A percentile compares a stretch with the other conserved stretches of the same genome.
phyloP scores from a whole-genome alignment of 371 early-diverging fungal species.

The Blakeslea trispora region DNA sequence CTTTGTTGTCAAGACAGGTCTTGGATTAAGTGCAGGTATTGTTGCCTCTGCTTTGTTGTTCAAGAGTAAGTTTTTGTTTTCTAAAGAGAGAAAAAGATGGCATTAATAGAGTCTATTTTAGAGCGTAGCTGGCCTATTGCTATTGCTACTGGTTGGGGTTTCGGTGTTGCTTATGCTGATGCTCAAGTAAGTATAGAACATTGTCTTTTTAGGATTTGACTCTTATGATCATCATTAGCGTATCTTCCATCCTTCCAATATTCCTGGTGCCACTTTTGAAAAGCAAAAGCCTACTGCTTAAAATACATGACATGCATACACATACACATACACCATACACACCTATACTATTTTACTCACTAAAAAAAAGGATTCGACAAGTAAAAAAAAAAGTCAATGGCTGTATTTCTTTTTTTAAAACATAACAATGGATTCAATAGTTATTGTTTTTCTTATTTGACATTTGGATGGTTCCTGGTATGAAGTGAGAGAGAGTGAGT shows the following conservation, averaged over 20 bases:
- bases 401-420: no score
- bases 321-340: no score
- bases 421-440: no score
- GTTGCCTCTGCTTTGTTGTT: constrained; percentile 88
- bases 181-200: constrained; percentile 78
- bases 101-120: constrained; percentile 26
- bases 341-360: no score
- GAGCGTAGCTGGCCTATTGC: constrained; percentile 91
- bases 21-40: constrained; percentile 87
- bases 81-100: background rate
- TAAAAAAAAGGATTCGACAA: no score
- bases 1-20: constrained; percentile 81
- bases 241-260: constrained; percentile 50
- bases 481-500: no score
- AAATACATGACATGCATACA: constrained; percentile 11
- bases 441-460: no score
- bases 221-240: constrained; percentile 29
- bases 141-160: constrained; percentile 83
- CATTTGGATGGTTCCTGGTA: no score
- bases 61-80: constrained; percentile 66
- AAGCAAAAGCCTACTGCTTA: constrained; percentile 51
- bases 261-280: constrained; percentile 48
- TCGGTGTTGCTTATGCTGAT: constrained; percentile 87
- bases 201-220: background rate
- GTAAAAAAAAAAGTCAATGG: no score